Conservation (phyloP, 2,329 filamentous ascomycete genomes). For the Sphaerulina vaccinii region DNA sequence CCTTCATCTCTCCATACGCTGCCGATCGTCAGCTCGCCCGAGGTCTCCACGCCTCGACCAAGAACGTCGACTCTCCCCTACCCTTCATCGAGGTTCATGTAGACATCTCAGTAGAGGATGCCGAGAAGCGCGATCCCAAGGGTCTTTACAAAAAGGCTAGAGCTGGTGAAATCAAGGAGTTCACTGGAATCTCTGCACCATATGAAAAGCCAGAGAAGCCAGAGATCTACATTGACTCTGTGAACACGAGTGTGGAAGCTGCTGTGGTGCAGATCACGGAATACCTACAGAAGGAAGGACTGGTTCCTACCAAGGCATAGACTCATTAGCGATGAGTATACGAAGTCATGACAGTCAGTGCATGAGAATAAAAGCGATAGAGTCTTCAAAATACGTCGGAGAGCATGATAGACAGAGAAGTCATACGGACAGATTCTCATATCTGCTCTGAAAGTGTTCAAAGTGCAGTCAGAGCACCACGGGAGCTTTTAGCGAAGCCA, state of each 20-base stretch:
- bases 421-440: too few relatives aligned
- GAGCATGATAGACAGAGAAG: too few relatives aligned
- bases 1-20: constrained; percentile 94
- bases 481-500: too few relatives aligned
- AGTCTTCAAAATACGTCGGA: neutral
- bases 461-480: too few relatives aligned
- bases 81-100: constrained; percentile 94
- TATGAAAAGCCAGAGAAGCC: constrained; percentile 86
- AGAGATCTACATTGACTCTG: constrained; percentile 83
- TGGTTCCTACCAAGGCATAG: constrained; percentile 10
- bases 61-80: constrained; percentile 60
- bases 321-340: neutral
- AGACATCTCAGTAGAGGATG: constrained; percentile 85
- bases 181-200: constrained; percentile 91
- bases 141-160: constrained; percentile 96
- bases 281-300: constrained; percentile 70
- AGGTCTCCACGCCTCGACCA: constrained; percentile 67
- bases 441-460: too few relatives aligned
- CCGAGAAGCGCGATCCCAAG: constrained; percentile 95
- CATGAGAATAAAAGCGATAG: neutral
- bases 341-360: neutral
- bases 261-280: constrained; percentile 80
- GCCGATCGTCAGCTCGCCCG: constrained; percentile 82
- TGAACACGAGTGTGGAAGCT: constrained; percentile 81
- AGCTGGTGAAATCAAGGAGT: constrained; percentile 91